Conservation (phyloP, 2,329 filamentous ascomycete genomes). For the Penicillium frequentans region DNA sequence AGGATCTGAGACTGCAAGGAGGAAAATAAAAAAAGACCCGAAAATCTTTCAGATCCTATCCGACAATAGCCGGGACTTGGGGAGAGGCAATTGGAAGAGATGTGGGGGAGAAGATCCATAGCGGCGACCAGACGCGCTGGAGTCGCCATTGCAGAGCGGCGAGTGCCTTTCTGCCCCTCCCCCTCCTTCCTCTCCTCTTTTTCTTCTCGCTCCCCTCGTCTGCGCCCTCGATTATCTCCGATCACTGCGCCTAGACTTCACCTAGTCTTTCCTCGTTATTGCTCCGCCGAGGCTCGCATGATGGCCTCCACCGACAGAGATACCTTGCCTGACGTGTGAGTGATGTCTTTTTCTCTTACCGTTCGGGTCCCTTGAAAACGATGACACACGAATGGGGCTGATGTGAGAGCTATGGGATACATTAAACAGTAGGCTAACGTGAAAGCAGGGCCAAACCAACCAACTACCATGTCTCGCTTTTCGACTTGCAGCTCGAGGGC, state of each 20-base stretch:
- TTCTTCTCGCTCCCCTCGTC: slow-evolving; percentile 19
- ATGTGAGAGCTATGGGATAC: neutral
- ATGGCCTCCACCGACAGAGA: slow-evolving; percentile 48
- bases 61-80: slow-evolving; percentile 24
- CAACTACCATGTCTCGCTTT: slow-evolving; percentile 83
- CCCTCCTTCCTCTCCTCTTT: slow-evolving; percentile 21
- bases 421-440: slow-evolving; percentile 7
- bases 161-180: slow-evolving; percentile 32
- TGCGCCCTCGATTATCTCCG: slow-evolving; percentile 12
- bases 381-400: neutral
- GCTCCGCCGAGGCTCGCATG: slow-evolving; percentile 42
- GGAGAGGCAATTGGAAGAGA: slow-evolving; percentile 14
- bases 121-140: slow-evolving; percentile 29
- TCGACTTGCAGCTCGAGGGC: slow-evolving; percentile 70
- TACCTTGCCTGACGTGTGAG: slow-evolving; percentile 46
- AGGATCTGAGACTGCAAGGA: neutral
- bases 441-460: slow-evolving; percentile 68
- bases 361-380: neutral
- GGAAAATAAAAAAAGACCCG: no score
- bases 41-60: neutral
- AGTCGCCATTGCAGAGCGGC: slow-evolving; percentile 23
- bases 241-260: slow-evolving; percentile 15
- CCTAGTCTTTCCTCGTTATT: slow-evolving; percentile 31
- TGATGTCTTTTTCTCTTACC: slow-evolving; percentile 11
- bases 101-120: slow-evolving; percentile 40